Evolutionary conservation across 345 rosid genomes (phyloP).

Genomic region (Gynandropsis gynandra): DNA sequence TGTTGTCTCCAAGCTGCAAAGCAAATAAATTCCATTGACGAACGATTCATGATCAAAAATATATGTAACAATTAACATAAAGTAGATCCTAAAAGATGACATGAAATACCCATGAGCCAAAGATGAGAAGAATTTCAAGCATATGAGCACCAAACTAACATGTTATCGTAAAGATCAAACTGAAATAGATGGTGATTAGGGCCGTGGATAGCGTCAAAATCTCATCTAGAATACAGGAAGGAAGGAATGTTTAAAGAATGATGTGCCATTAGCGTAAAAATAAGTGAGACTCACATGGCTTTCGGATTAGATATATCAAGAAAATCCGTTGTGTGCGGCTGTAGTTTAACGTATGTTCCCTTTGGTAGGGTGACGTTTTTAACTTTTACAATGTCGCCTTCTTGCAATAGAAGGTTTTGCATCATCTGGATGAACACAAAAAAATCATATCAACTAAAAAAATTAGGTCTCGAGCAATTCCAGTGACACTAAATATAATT

Average conservation of each 20-base stretch:
- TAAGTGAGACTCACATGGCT: conserved; percentile 65
- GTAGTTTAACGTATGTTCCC: conserved; percentile 92
- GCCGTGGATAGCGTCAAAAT: too few relatives aligned
- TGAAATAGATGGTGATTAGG: background rate
- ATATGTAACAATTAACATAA: background rate
- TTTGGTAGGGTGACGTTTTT: conserved; percentile 90
- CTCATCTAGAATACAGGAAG: background rate
- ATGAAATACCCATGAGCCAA: background rate
- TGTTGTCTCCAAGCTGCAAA: conserved; percentile 86
- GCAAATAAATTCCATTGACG: conserved; percentile 8
- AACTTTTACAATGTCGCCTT: conserved; percentile 83
- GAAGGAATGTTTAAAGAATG: background rate
- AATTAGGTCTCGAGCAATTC: conserved; percentile 2
- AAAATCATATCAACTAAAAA: conserved; percentile 11
- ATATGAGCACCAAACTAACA: background rate
- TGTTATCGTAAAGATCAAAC: background rate
- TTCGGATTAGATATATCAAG: conserved; percentile 95
- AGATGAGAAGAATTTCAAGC: conserved; percentile 4
- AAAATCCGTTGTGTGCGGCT: conserved; percentile 93
- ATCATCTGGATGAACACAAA: conserved; percentile 72
- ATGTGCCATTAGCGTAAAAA: background rate
- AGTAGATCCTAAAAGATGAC: background rate
- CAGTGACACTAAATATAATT: conserved; percentile 6
- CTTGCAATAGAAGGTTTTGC: conserved; percentile 93
- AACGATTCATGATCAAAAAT: background rate